Evolutionary conservation across 371 early-diverging fungal genomes (phyloP).

Genomic region (Basidiobolus meristosporus): DNA sequence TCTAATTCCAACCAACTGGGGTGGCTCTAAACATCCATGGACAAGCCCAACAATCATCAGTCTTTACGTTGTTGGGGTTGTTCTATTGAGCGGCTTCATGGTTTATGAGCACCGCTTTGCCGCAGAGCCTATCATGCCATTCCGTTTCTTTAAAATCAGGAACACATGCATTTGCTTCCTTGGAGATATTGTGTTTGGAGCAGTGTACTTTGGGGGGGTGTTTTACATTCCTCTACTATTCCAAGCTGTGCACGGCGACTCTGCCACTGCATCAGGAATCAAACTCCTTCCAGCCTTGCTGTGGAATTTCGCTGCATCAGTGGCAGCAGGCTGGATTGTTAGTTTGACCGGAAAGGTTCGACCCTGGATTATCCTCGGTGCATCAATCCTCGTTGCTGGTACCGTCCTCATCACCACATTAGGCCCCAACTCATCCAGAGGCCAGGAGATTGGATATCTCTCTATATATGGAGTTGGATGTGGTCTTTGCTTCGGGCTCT

Average conservation of each 20-base stretch:
- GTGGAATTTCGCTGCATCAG: too few relatives aligned
- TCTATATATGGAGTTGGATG: too few relatives aligned
- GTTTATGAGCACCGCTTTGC: conserved; percentile 28
- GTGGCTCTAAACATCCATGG: conserved; percentile 38
- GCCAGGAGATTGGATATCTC: too few relatives aligned
- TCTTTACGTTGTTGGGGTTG: conserved; percentile 45
- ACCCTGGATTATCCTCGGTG: too few relatives aligned
- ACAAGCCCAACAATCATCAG: conserved; percentile 21
- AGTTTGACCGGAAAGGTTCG: too few relatives aligned
- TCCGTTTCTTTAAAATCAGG: conserved; percentile 16
- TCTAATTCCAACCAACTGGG: conserved; percentile 6
- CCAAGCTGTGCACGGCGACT: conserved; percentile 14
- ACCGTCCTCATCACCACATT: too few relatives aligned
- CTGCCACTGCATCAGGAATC: conserved; percentile 34
- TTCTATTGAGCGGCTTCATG: conserved; percentile 31
- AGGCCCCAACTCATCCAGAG: too few relatives aligned
- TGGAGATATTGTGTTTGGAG: conserved; percentile 35
- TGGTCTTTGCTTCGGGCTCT: too few relatives aligned
- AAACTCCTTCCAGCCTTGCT: conserved; percentile 49
- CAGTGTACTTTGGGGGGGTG: conserved; percentile 39
- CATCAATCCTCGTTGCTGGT: too few relatives aligned
- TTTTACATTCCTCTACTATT: conserved; percentile 49
- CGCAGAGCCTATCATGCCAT: conserved; percentile 32
- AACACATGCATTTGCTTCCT: conserved; percentile 18
- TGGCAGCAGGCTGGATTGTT: too few relatives aligned